A percentile compares a stretch with the other conserved stretches of the same genome.
phyloP scores from a whole-genome alignment of 1,284 basidiomycete genomes.

The Ustilago sp. region DNA sequence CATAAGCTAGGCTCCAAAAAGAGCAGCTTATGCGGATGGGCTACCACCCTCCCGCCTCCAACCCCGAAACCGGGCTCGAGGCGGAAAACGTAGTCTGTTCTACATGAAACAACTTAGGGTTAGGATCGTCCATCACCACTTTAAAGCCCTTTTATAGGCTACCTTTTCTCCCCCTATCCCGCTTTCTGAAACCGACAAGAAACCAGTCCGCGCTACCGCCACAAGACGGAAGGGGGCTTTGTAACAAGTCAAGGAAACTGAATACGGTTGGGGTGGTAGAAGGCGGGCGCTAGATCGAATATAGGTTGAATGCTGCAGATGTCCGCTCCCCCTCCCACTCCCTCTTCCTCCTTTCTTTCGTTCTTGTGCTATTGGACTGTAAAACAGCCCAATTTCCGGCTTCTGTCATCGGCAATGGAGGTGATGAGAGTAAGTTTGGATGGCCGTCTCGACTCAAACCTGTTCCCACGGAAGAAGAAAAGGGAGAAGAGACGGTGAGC shows the following conservation, averaged over 20 bases:
- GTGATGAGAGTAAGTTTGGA: background rate
- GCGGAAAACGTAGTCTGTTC: background rate
- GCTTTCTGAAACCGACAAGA: slow-evolving; percentile 7
- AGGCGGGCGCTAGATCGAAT: slow-evolving; percentile 54
- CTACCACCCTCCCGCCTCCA: background rate
- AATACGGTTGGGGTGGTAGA: background rate
- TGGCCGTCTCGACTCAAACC: background rate
- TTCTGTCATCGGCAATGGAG: slow-evolving; percentile 20
- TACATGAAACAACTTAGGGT: slow-evolving; percentile 50
- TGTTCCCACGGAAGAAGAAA: background rate
- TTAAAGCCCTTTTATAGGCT: slow-evolving; percentile 24
- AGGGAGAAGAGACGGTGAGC: slow-evolving; percentile 22
- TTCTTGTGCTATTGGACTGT: background rate
- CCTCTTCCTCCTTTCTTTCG: background rate
- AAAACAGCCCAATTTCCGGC: background rate
- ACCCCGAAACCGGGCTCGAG: background rate
- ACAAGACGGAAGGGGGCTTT: background rate
- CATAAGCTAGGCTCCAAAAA: no score
- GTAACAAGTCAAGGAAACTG: slow-evolving; percentile 5
- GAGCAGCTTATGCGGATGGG: background rate
- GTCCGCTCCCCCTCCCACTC: background rate
- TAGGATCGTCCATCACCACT: slow-evolving; percentile 57
- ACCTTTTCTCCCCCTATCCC: background rate
- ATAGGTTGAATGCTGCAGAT: slow-evolving; percentile 32
- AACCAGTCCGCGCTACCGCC: background rate